Base-by-base conservation (phyloP, 2,329 filamentous ascomycete genomes). In the Xylaria polymorpha region DNA sequence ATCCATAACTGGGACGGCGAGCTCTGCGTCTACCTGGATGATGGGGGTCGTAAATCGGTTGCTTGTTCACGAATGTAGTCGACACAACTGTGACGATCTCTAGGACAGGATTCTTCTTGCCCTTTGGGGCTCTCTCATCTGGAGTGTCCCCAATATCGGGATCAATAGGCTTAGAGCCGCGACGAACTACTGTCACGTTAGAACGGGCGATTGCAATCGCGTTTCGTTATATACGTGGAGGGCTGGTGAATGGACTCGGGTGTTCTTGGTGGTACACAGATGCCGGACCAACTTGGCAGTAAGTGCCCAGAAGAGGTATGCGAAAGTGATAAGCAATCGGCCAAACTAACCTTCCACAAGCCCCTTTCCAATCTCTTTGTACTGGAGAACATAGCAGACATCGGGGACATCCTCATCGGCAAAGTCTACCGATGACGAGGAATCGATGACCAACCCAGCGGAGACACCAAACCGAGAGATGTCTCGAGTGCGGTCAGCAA, bases 61-160 rank as follows among this genome's bases (percentile, higher is more conserved):
- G 63, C 72, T 44, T 65, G 14, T 35, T 55, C 1, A 73, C 55
- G 18, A 74, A 15, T 1, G 67, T 63, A 14, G 73, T 74, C 48
- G 78, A 79, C 43, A 84, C 77, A 22, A 78, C 78, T 9, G 82
- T 84, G 32, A 83, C 68, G 60, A 85, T 83, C 71, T 85, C 83
- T n/a, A 85, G 74, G 14, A 84, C 76, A 0, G 82, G 79, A 63
- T 79, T 77, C 12, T 73, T 73, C 55, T 61, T 63, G n/a, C 20
- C 50, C 4, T 51, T 61, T 22, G 66, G 41, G 12, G 46, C 6
- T 15, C 71, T 61, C 12, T 76, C 68, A 0, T 74, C 75, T n/a
- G 74, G 71, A 35, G 74, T 67, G 3, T 76, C 74, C 43, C 77
- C 75, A 5, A 78, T 74, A 3, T 81, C 72, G 20, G 80, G 70